These are phyloP conservation scores for Dictyostelium capitatum DNA, from an alignment of 78 protist species.

Conservation along the genomic window DNA sequence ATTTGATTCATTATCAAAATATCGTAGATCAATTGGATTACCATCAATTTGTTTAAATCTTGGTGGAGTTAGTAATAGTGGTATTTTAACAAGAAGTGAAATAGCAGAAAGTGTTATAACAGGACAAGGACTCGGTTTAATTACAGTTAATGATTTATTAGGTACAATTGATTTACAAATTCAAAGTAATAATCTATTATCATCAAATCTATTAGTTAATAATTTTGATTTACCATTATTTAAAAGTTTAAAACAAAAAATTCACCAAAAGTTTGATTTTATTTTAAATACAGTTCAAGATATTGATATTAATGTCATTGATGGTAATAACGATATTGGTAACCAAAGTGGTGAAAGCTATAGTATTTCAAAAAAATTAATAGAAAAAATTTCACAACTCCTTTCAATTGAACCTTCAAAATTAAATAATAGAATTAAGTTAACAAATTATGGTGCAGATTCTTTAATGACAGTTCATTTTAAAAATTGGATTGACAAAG, in stretches of 20 bases:
- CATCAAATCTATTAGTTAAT: not conserved
- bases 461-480: too few species aligned
- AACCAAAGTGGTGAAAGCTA: too few species aligned
- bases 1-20: constrained; percentile 5
- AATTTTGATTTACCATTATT: not conserved
- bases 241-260: not conserved
- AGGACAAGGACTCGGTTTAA: constrained; percentile 5
- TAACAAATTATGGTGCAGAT: too few species aligned
- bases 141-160: not conserved
- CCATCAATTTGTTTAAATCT: constrained; percentile 31
- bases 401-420: too few species aligned
- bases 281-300: not conserved
- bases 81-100: not conserved
- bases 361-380: too few species aligned
- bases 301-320: too few species aligned
- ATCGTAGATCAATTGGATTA: not conserved
- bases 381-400: too few species aligned
- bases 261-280: not conserved
- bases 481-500: too few species aligned
- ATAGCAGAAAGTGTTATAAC: not conserved
- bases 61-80: constrained; percentile 59
- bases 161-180: constrained; percentile 7
- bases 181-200: not conserved
- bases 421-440: too few species aligned
- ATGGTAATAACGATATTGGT: too few species aligned